Evolutionary conservation across 2,329 filamentous ascomycete genomes (phyloP).

Genomic region (Sarocladium brachiariae): DNA sequence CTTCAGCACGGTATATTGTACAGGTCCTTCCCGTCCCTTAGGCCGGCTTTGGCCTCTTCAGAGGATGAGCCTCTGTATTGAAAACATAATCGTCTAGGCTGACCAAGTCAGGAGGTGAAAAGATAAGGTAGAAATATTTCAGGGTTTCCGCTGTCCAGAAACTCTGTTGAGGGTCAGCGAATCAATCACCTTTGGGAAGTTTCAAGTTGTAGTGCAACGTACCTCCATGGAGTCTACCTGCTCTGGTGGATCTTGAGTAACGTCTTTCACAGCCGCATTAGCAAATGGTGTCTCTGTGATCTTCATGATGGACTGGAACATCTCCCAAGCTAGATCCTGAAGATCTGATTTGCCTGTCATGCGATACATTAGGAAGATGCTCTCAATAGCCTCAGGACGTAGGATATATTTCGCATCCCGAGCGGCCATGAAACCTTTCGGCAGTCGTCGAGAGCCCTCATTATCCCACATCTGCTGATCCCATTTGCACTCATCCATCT

Average conservation of each 20-base stretch:
- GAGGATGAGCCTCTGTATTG: constrained; percentile 47
- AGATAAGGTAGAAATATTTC: constrained; percentile 70
- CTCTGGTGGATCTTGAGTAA: constrained; percentile 30
- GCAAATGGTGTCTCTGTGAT: constrained; percentile 56
- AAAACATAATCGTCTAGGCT: constrained; percentile 64
- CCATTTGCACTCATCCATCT: constrained; percentile 29
- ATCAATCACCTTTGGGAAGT: not conserved
- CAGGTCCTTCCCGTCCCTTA: not conserved
- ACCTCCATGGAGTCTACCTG: constrained; percentile 56
- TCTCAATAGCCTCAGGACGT: constrained; percentile 72
- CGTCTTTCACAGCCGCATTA: constrained; percentile 59
- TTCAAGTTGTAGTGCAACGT: not conserved
- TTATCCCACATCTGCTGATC: constrained; percentile 24
- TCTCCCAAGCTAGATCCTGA: constrained; percentile 65
- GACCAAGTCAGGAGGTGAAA: constrained; percentile 54
- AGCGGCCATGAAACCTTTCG: constrained; percentile 49
- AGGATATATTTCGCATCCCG: constrained; percentile 56
- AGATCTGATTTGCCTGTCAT: constrained; percentile 60
- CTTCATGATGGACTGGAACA: constrained; percentile 60
- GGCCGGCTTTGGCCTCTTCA: constrained; percentile 19
- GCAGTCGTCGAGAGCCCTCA: constrained; percentile 26
- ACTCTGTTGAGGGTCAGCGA: constrained; percentile 35
- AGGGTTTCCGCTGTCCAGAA: constrained; percentile 70
- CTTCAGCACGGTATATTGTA: not conserved
- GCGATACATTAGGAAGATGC: constrained; percentile 71